phyloP scores from a whole-genome alignment of 2,329 filamentous ascomycete genomes.

The Talaromyces funiculosus region DNA sequence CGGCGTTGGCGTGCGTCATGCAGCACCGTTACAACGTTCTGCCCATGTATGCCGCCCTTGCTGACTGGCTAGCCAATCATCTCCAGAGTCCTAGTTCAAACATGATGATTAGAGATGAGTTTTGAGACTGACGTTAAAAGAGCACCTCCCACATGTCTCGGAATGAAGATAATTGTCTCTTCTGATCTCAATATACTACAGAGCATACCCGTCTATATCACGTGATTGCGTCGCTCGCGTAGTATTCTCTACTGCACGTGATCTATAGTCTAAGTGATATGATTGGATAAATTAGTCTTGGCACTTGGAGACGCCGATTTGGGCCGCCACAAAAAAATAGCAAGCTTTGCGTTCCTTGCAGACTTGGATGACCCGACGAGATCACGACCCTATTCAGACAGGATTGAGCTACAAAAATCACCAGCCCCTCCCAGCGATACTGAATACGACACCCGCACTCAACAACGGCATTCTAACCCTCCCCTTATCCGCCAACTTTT shows the following conservation, averaged over 20 bases:
- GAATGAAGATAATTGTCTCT: no score
- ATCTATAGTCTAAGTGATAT: background rate
- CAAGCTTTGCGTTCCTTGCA: slow-evolving; percentile 7
- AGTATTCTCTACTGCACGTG: background rate
- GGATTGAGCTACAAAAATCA: background rate
- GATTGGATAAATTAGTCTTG: background rate
- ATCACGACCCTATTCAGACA: background rate
- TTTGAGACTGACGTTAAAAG: background rate
- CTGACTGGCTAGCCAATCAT: background rate
- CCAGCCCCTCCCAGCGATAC: background rate
- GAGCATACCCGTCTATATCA: background rate
- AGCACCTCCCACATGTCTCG: background rate
- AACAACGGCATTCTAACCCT: background rate
- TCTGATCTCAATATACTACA: background rate
- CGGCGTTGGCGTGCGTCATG: background rate
- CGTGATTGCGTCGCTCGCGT: background rate
- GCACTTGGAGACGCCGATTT: slow-evolving; percentile 1
- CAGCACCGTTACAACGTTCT: background rate
- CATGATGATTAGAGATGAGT: background rate
- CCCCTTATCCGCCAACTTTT: background rate
- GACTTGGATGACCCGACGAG: background rate
- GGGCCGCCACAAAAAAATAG: slow-evolving; percentile 15
- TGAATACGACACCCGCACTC: background rate
- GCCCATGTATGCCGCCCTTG: background rate
- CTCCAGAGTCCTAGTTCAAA: background rate